Base-by-base conservation (phyloP, 768 basidiomycete genomes). In the Daedalea quercina region DNA sequence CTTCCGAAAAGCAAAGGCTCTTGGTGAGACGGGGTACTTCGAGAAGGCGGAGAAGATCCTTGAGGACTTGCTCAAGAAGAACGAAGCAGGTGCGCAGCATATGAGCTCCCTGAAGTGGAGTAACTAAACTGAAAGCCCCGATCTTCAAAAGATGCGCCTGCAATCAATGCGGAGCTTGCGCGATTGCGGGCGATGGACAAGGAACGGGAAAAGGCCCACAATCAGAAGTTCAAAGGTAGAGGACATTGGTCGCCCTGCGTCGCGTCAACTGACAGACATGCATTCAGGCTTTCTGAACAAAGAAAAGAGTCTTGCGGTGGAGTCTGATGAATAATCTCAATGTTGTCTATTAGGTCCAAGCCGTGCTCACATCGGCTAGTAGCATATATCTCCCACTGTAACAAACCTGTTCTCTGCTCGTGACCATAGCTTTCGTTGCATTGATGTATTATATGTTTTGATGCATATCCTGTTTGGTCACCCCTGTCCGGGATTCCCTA, bases 1-100 rank as follows among this genome's bases (percentile, higher is more conserved):
- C 66, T 90, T 86, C 69, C 76, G 90, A 31, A 92, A 91, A 65
- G 89, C 78, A 19, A 90, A 89, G 66, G 89, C 85, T 0, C 67
- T 86, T 11, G 85, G 84, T 24, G 87, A 91, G 62, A 76, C 77
- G 56, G 90, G 90, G 1, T 89, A 73, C 62, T 84, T 81, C 55
- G 87, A 90, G 57, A 86, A 82, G 61, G 83, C 89, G 1, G 76
- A 82, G 54, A 78, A 74, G 56, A 74, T 83, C 37, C 72, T 91
- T 24, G 70, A 79, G 47, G 85, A 88, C 23, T 66, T 89, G 35
- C 80, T 83, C 60, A 74, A 72, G 60, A 77, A 87, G 65, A 81
- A 79, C 52, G 78, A 84, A 13, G 60, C 74, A 55, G 87, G 90
- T 83, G 54, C 26, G 24, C n/a, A n/a, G n/a, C n/a, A n/a, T n/a